phyloP scores from a whole-genome alignment of 1,284 basidiomycete genomes.

The Coniferiporia weirii region DNA sequence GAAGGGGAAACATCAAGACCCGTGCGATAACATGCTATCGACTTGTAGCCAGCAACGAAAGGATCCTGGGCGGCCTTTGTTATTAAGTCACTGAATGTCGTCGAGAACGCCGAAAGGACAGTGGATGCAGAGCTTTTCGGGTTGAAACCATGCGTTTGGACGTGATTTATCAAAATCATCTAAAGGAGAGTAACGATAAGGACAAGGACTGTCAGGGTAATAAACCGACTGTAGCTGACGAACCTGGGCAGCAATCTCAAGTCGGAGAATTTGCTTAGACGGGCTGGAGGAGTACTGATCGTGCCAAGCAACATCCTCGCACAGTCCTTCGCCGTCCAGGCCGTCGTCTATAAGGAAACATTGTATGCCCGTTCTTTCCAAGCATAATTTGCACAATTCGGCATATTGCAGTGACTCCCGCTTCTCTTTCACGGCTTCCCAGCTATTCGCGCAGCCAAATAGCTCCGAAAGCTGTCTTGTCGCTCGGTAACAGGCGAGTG shows the following conservation, averaged over 20 bases:
- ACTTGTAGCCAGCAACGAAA: constrained; percentile 67
- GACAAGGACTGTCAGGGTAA: neutral
- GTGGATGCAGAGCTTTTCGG: constrained; percentile 5
- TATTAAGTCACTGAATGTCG: constrained; percentile 31
- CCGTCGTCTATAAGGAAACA: constrained; percentile 70
- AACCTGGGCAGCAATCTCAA: constrained; percentile 67
- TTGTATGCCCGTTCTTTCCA: constrained; percentile 51
- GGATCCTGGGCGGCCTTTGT: constrained; percentile 33
- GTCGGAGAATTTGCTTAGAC: constrained; percentile 56
- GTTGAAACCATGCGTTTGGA: neutral
- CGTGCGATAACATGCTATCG: constrained; percentile 68
- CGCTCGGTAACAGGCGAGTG: constrained; percentile 55
- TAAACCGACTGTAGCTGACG: constrained; percentile 7
- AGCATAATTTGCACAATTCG: constrained; percentile 49
- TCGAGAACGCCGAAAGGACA: constrained; percentile 30
- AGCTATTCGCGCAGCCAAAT: constrained; percentile 37
- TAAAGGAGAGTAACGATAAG: constrained; percentile 20
- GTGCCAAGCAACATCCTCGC: constrained; percentile 55
- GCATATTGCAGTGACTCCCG: constrained; percentile 43
- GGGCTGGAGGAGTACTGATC: constrained; percentile 47
- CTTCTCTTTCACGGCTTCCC: constrained; percentile 52
- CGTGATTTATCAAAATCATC: constrained; percentile 30
- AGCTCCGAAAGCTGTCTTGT: constrained; percentile 47
- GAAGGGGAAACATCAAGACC: constrained; percentile 48
- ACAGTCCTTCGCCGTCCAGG: constrained; percentile 43